Percentiles rank a stretch among this genome's conserved stretches.
phyloP scores from a whole-genome alignment of 495 filamentous ascomycete genomes.

The Neurospora sp. region DNA sequence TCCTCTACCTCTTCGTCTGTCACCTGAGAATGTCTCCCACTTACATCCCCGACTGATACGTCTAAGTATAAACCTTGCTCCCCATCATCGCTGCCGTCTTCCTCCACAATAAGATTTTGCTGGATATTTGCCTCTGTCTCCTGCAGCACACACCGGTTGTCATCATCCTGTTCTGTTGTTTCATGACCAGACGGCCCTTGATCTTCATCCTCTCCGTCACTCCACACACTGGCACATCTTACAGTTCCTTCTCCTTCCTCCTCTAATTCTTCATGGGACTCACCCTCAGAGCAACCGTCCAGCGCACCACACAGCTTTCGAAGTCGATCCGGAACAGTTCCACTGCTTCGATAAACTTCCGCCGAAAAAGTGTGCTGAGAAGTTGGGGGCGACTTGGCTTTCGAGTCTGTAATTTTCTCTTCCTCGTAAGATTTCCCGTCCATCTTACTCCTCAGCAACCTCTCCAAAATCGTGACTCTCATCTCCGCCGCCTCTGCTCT shows the following conservation, averaged over 20 bases:
- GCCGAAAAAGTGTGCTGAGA: background rate
- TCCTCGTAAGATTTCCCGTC: constrained; percentile 1
- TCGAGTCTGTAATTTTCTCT: background rate
- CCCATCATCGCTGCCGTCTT: background rate
- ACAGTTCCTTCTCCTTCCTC: background rate
- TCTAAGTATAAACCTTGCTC: background rate
- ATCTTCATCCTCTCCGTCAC: background rate
- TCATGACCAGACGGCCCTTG: background rate
- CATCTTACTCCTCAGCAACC: constrained; percentile 13
- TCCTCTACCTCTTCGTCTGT: background rate
- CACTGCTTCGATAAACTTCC: background rate
- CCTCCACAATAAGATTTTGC: background rate
- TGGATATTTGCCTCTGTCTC: background rate
- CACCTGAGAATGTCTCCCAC: background rate
- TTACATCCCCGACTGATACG: background rate
- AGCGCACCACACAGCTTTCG: background rate
- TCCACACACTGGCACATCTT: background rate
- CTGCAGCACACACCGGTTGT: background rate
- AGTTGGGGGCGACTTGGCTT: background rate
- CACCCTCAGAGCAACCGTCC: background rate
- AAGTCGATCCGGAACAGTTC: background rate
- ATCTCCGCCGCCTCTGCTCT: constrained; percentile 43
- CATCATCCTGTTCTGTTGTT: background rate
- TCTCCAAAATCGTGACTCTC: constrained; percentile 29
- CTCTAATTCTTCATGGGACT: background rate